Evolutionary conservation across 495 filamentous ascomycete species (phyloP).

Genomic region (Penicillium verhagenii): DNA sequence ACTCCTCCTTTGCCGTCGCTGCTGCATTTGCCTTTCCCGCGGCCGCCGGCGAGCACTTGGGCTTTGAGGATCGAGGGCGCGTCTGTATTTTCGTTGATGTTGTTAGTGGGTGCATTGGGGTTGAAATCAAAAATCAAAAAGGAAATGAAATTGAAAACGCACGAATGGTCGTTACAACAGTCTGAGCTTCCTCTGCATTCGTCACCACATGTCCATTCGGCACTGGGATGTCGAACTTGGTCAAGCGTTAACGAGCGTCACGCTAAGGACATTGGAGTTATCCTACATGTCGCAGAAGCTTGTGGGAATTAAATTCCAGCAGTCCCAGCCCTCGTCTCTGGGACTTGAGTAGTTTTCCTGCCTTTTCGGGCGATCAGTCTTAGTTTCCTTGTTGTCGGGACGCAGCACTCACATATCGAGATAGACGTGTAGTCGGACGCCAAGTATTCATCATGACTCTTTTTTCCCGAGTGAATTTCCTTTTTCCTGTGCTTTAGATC

Average conservation of each 20-base stretch:
- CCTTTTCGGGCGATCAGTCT: not conserved
- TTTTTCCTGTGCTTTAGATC: not conserved
- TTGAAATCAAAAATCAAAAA: not conserved
- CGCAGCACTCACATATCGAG: not conserved
- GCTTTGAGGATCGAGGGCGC: conserved; percentile 33
- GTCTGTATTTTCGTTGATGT: too few relatives aligned
- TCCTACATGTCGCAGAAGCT: conserved; percentile 27
- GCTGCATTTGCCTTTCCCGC: conserved; percentile 30
- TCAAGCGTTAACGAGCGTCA: not conserved
- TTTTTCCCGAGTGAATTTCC: not conserved
- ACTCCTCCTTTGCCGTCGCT: conserved; percentile 35
- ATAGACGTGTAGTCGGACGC: not conserved
- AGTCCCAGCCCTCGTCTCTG: conserved; percentile 25
- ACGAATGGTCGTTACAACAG: conserved; percentile 28
- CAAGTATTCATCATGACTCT: not conserved
- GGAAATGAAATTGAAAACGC: not conserved
- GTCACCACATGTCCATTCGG: conserved; percentile 25
- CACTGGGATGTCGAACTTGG: conserved; percentile 31
- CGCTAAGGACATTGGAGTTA: not conserved
- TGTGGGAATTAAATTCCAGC: conserved; percentile 29
- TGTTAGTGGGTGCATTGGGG: not conserved
- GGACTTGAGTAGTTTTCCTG: conserved; percentile 1
- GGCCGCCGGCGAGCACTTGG: conserved; percentile 33
- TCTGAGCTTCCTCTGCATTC: conserved; percentile 21
- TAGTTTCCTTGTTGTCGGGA: not conserved